Percentiles rank a stretch among this genome's conserved stretches.
phyloP scores from a whole-genome alignment of 1,284 basidiomycete species.

The Entoloma clypeatum region DNA sequence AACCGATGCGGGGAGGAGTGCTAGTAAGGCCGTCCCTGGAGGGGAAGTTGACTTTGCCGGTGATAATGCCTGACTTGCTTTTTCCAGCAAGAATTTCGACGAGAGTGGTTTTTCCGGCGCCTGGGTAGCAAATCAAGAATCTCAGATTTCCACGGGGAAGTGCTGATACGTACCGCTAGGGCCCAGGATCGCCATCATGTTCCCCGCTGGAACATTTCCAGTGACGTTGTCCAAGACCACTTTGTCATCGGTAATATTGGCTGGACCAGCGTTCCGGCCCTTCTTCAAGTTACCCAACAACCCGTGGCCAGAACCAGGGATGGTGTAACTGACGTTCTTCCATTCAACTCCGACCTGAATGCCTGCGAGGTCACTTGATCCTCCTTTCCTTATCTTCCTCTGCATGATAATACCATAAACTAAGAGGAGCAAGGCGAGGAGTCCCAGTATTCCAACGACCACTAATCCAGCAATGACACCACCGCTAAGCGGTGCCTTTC shows the following conservation, averaged over 20 bases:
- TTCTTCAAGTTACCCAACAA: slow-evolving; percentile 18
- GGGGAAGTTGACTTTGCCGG: slow-evolving; percentile 63
- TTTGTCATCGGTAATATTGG: slow-evolving; percentile 46
- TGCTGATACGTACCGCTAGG: slow-evolving; percentile 59
- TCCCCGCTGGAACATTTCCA: slow-evolving; percentile 69
- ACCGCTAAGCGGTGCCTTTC: slow-evolving; percentile 59
- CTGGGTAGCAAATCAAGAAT: slow-evolving; percentile 28
- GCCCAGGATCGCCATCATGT: slow-evolving; percentile 84
- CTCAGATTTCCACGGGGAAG: background rate
- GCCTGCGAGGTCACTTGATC: slow-evolving; percentile 33
- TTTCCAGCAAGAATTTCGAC: slow-evolving; percentile 82
- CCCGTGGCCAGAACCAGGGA: slow-evolving; percentile 31
- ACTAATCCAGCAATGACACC: slow-evolving; percentile 88
- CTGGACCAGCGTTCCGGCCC: slow-evolving; percentile 13
- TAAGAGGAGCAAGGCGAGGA: slow-evolving; percentile 54
- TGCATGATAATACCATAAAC: slow-evolving; percentile 60
- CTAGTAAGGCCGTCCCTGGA: slow-evolving; percentile 24
- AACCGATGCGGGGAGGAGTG: slow-evolving; percentile 63
- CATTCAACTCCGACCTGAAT: slow-evolving; percentile 62
- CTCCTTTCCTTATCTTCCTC: slow-evolving; percentile 51
- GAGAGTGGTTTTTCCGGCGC: slow-evolving; percentile 81
- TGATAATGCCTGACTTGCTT: slow-evolving; percentile 63
- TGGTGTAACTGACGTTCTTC: slow-evolving; percentile 66
- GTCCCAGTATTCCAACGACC: slow-evolving; percentile 69
- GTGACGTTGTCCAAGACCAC: slow-evolving; percentile 68